Percentiles rank a stretch among this genome's conserved stretches.
Conservation (phyloP, 2,329 filamentous ascomycete genomes). For the Nemania serpens region DNA sequence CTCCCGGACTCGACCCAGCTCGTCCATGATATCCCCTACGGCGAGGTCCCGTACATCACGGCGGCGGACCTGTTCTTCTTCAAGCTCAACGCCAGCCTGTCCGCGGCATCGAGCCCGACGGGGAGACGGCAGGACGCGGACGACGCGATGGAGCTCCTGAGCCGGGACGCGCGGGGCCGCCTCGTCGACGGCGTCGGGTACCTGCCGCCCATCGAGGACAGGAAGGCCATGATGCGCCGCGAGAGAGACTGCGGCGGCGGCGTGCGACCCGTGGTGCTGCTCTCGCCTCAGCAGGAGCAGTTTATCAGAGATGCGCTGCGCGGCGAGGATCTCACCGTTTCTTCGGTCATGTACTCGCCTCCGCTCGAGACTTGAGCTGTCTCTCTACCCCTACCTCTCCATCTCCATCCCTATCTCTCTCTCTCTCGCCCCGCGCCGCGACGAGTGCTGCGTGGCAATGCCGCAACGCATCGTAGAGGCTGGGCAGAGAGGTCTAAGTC, state of each 20-base stretch:
- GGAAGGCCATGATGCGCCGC: no score
- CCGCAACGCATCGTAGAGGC: no score
- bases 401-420: no score
- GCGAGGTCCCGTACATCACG: conserved; percentile 36
- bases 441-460: no score
- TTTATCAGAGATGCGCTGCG: conserved; percentile 33
- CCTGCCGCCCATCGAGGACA: not conserved
- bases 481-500: no score
- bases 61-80: conserved; percentile 33
- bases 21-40: conserved; percentile 29
- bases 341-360: conserved; percentile 16
- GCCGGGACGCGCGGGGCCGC: conserved; percentile 11
- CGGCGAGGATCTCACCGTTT: conserved; percentile 16
- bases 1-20: conserved; percentile 30
- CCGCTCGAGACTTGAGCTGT: conserved; percentile 29
- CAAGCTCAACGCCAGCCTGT: conserved; percentile 32
- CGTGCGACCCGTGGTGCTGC: conserved; percentile 11
- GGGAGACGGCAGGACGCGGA: conserved; percentile 33
- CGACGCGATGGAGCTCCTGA: conserved; percentile 34
- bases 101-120: conserved; percentile 22
- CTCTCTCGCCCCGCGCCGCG: no score
- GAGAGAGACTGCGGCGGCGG: not conserved
- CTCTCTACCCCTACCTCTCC: not conserved
- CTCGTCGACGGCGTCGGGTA: not conserved
- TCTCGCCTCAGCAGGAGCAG: conserved; percentile 27